phyloP scores from a whole-genome alignment of 2,329 filamentous ascomycete genomes.

The Colletotrichum filicis region DNA sequence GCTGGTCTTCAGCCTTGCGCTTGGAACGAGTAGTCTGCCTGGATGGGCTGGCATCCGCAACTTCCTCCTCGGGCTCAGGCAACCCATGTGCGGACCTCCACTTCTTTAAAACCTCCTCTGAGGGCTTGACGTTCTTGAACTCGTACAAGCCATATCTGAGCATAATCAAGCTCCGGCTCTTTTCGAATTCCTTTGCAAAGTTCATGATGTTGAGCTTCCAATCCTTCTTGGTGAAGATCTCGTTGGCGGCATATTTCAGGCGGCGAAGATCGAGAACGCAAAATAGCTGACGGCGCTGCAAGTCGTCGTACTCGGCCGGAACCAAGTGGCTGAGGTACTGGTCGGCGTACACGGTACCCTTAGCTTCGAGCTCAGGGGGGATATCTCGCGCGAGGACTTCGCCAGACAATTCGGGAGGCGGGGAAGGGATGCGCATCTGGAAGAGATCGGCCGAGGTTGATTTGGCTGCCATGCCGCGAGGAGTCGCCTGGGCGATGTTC shows the following conservation, averaged over 20 bases:
- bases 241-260: conserved; percentile 70
- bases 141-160: conserved; percentile 71
- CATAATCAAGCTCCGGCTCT: conserved; percentile 70
- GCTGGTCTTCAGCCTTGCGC: conserved; percentile 67
- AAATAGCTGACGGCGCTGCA: conserved; percentile 71
- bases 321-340: conserved; percentile 68
- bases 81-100: conserved; percentile 69
- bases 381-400: conserved; percentile 65
- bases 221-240: conserved; percentile 69
- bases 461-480: conserved; percentile 61
- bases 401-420: conserved; percentile 65
- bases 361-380: conserved; percentile 61
- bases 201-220: conserved; percentile 72
- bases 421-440: conserved; percentile 67
- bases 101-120: conserved; percentile 65
- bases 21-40: conserved; percentile 52
- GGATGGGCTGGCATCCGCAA: conserved; percentile 42
- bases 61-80: conserved; percentile 60
- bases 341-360: conserved; percentile 68
- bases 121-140: conserved; percentile 71
- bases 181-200: conserved; percentile 73
- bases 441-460: conserved; percentile 64
- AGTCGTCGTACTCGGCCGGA: conserved; percentile 66
- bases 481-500: conserved; percentile 57
- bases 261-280: conserved; percentile 71